Conservation (phyloP, 164 flowering plant genomes). For the Nelumbo lutea region DNA sequence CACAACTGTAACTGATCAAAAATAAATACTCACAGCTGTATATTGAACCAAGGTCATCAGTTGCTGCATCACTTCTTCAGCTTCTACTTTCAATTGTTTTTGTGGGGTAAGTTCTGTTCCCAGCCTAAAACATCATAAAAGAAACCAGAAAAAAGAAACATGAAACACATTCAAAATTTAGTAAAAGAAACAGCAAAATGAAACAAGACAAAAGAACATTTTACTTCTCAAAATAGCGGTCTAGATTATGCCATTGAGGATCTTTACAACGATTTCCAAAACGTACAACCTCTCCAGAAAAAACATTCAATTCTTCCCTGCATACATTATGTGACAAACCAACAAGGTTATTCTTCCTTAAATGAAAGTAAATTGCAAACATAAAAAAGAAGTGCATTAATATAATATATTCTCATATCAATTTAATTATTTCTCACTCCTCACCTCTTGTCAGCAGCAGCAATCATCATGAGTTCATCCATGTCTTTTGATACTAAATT, state of each 20-base stretch:
- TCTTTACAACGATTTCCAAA: conserved; percentile 96
- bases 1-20: conserved; percentile 51
- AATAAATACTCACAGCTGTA: conserved; percentile 67
- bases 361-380: conserved; percentile 1
- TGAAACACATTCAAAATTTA: background rate
- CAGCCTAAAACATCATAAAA: conserved; percentile 35
- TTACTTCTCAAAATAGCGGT: conserved; percentile 85
- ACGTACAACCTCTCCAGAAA: conserved; percentile 80
- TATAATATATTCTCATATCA: background rate
- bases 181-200: conserved; percentile 1
- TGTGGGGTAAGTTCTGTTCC: conserved; percentile 55
- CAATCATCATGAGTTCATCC: conserved; percentile 70
- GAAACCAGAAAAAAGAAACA: background rate
- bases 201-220: conserved; percentile 4
- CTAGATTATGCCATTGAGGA: conserved; percentile 91
- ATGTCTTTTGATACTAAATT: conserved; percentile 62
- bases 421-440: background rate
- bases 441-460: conserved; percentile 92
- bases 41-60: conserved; percentile 65
- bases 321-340: conserved; percentile 8
- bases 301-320: conserved; percentile 81
- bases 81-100: conserved; percentile 65
- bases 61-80: conserved; percentile 60
- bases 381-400: background rate
- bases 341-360: conserved; percentile 2